Conservation (phyloP, 2,329 filamentous ascomycete species). For the Anthostomella pinea region DNA sequence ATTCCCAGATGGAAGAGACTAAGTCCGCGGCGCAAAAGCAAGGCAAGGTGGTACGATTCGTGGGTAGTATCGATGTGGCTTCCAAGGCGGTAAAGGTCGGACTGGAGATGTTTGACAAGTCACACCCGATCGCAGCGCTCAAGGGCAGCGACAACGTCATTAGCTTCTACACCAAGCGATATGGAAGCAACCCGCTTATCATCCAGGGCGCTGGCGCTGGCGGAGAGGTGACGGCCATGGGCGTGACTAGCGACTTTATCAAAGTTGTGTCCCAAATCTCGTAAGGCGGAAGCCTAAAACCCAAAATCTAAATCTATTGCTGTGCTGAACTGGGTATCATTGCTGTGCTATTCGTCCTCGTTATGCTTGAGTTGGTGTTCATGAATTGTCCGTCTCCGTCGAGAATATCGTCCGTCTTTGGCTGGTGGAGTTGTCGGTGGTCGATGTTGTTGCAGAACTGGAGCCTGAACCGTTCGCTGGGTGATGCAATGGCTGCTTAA, state of each 20-base stretch:
- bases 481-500: constrained; percentile 7
- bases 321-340: constrained; percentile 7
- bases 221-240: constrained; percentile 96
- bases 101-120: constrained; percentile 81
- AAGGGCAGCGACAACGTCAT: constrained; percentile 99
- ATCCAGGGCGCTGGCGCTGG: constrained; percentile 93
- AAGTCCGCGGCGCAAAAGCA: constrained; percentile 82
- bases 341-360: constrained; percentile 3
- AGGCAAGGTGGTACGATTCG: constrained; percentile 90
- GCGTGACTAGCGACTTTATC: constrained; percentile 87
- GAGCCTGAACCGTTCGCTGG: constrained; percentile 5
- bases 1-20: constrained; percentile 82
- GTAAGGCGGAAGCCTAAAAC: constrained; percentile 29
- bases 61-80: constrained; percentile 87
- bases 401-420: constrained; percentile 19
- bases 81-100: constrained; percentile 84
- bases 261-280: constrained; percentile 77
- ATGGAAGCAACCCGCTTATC: constrained; percentile 86
- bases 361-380: constrained; percentile 1
- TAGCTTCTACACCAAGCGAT: constrained; percentile 95
- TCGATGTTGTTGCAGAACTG: constrained; percentile 13
- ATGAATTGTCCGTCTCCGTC: constrained; percentile 9
- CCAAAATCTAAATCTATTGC: constrained; percentile 10
- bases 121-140: constrained; percentile 86
- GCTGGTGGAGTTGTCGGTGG: constrained; percentile 4